phyloP scores from a whole-genome alignment of 352 stramenopile species.

The Globisporangium cystogenes region DNA sequence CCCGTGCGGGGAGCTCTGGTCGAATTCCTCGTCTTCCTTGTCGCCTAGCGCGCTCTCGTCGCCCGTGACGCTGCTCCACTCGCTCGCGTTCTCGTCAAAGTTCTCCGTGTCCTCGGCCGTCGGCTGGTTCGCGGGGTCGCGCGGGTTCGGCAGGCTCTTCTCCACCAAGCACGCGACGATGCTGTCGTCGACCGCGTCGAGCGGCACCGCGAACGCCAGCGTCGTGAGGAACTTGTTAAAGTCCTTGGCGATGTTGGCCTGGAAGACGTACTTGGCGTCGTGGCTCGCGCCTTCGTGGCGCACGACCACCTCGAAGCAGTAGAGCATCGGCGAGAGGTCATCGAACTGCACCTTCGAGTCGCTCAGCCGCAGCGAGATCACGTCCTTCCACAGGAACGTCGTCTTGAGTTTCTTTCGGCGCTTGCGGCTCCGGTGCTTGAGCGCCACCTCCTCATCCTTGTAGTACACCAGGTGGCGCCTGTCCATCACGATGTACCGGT shows the following conservation, averaged over 20 bases:
- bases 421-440: conserved; percentile 75
- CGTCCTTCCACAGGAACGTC: conserved; percentile 63
- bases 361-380: conserved; percentile 52
- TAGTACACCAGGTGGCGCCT: conserved; percentile 72
- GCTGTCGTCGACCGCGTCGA: conserved; percentile 52
- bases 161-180: conserved; percentile 59
- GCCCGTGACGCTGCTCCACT: conserved; percentile 82
- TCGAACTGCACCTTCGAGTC: conserved; percentile 77
- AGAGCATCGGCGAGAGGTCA: conserved; percentile 74
- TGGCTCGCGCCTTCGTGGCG: conserved; percentile 37
- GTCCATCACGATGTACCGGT: conserved; percentile 82
- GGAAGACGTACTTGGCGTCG: conserved; percentile 77
- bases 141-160: conserved; percentile 52
- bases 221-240: conserved; percentile 76
- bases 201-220: conserved; percentile 62
- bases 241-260: conserved; percentile 62
- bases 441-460: conserved; percentile 67
- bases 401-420: conserved; percentile 77
- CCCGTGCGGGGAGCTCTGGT: conserved; percentile 19
- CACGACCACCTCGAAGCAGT: conserved; percentile 75
- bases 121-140: conserved; percentile 21
- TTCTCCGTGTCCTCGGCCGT: conserved; percentile 26
- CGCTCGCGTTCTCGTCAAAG: conserved; percentile 64
- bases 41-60: conserved; percentile 80
- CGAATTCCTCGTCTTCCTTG: conserved; percentile 75